Base-by-base conservation (phyloP, 2,329 filamentous ascomycete species). In the Rhexocercosporidium sp. region DNA sequence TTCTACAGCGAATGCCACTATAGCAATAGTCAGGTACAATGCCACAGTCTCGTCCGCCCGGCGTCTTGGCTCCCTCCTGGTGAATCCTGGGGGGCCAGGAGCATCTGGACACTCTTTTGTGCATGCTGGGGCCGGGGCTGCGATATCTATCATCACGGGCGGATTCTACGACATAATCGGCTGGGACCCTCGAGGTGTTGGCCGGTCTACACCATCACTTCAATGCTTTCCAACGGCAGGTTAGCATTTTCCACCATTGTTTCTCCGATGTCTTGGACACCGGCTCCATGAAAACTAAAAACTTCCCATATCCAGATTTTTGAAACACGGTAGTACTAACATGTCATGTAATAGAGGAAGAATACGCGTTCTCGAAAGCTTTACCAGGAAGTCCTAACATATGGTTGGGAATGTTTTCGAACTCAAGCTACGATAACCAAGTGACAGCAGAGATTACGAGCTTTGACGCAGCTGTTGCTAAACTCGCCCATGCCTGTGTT, bases 131-230 rank as follows among this genome's bases (percentile, higher is more conserved):
- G 63, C 63, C 18, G 61, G 61, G 5, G 57, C 47, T 14, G 57
- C 57, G n/a, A 54, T 66, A 18, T 72, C 67, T 1, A 54, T 51
- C 3, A 34, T 69, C 3, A 69, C 64, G 20, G 70, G 69, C 9
- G 70, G 69, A 2, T 41, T 67, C 5, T 72, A 69, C 25, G 70
- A 72, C 46, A 53, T 72, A 22, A 66, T 72, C 7, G 67, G 69
- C 49, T 72, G 65, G 49, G 70, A 72, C 51, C 65, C 70, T 16
- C 65, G 70, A 41, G 70, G 70, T 16, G 64, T 49, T 16, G 69
- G 62, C 27, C 29, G 53, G 9, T 63, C 67, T 1, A 66, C 41
- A 2, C 70, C 70, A 2, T 46, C 69, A 16, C 29, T 70, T 44
- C 34, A 69, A 46, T 70, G 69, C 22, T 70, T 70, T 27, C 29